These are phyloP conservation scores for Hermanozyma aechmeae DNA, from an alignment of 805 yeast genomes.

Conservation along the genomic window DNA sequence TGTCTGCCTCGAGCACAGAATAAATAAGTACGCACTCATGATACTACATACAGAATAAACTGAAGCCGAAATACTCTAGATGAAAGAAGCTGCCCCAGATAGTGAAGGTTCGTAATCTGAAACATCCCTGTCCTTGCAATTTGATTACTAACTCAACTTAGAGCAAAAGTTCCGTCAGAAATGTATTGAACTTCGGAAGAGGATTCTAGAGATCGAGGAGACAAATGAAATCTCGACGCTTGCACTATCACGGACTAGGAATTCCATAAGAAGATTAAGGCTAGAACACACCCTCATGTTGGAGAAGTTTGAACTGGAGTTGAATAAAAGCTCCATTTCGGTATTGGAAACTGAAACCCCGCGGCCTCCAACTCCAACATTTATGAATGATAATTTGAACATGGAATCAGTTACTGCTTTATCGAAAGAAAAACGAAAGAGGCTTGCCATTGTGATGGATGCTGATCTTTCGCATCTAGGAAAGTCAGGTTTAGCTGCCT, in stretches of 20 bases:
- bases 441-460: too few relatives aligned
- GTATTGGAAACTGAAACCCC: constrained; percentile 17
- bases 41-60: too few relatives aligned
- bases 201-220: constrained; percentile 65
- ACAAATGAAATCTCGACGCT: constrained; percentile 69
- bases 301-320: constrained; percentile 77
- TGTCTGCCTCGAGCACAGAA: too few relatives aligned
- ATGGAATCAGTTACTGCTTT: constrained; percentile 4
- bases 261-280: constrained; percentile 67
- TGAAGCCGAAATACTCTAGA: too few relatives aligned
- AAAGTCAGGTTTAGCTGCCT: too few relatives aligned
- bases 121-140: too few relatives aligned
- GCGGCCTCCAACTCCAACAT: constrained; percentile 30
- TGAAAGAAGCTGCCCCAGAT: too few relatives aligned
- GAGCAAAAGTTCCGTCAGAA: constrained; percentile 46
- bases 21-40: too few relatives aligned
- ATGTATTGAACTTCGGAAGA: constrained; percentile 61
- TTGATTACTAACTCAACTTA: constrained; percentile 2
- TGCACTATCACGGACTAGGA: constrained; percentile 68
- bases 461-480: too few relatives aligned
- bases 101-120: too few relatives aligned
- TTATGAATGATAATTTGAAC: constrained; percentile 22
- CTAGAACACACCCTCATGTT: constrained; percentile 74
- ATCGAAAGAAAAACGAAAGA: too few relatives aligned
- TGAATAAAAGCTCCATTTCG: too few relatives aligned